A percentile compares a stretch with the other conserved stretches of the same genome.
phyloP scores from a whole-genome alignment of 176 grass and related monocot genomes.

The Canna indica region DNA sequence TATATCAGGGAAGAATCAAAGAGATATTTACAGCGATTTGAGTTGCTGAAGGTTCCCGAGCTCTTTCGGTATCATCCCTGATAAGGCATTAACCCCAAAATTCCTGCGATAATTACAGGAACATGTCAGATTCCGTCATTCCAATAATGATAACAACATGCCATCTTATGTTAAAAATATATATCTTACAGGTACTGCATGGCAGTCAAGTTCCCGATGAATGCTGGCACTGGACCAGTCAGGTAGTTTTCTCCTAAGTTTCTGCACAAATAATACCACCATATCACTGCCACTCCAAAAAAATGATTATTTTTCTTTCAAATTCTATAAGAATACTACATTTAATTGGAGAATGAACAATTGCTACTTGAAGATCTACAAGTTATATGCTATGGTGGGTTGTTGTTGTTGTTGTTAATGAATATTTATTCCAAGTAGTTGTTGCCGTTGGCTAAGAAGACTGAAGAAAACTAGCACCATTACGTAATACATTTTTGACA shows the following conservation, averaged over 20 bases:
- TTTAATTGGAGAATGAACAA: neutral
- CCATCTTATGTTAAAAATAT: neutral
- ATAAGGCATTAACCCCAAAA: slow-evolving; percentile 66
- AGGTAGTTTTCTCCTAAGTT: neutral
- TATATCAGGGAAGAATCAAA: neutral
- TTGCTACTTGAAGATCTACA: neutral
- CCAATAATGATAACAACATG: neutral
- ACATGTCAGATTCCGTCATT: slow-evolving; percentile 10
- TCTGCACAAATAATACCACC: neutral
- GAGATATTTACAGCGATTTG: slow-evolving; percentile 31
- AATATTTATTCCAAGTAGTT: no score
- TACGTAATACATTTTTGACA: neutral
- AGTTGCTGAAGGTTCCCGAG: slow-evolving; percentile 60
- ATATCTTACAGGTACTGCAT: slow-evolving; percentile 11
- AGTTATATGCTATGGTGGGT: no score
- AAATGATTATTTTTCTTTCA: neutral
- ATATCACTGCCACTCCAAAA: neutral
- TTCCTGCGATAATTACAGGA: slow-evolving; percentile 27
- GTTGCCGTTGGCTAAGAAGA: neutral
- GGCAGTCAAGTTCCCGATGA: slow-evolving; percentile 7
- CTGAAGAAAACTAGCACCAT: neutral
- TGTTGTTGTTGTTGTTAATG: no score
- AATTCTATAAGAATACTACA: neutral
- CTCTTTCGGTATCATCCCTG: slow-evolving; percentile 70
- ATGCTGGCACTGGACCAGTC: slow-evolving; percentile 9